Conservation (phyloP, 495 filamentous ascomycete genomes). For the Stereocaulon alpinum region DNA sequence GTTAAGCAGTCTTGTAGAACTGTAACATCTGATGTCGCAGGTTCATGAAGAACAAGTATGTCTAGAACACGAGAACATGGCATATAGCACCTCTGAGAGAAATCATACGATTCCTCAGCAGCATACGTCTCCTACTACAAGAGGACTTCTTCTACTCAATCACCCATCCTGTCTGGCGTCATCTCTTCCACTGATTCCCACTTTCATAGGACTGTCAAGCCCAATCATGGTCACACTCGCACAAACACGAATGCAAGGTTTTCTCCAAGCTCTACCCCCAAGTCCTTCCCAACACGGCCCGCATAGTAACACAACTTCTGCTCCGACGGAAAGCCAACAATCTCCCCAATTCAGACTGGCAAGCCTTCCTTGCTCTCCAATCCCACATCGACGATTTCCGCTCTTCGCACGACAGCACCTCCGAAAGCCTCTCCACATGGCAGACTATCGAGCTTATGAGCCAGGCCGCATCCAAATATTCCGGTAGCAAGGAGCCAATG, state of each 20-base stretch:
- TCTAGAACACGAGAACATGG: no score
- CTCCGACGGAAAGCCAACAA: constrained; percentile 30
- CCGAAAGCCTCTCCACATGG: constrained; percentile 28
- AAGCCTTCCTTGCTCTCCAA: constrained; percentile 35
- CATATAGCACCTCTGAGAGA: no score
- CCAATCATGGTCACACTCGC: constrained; percentile 47
- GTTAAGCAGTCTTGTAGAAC: no score
- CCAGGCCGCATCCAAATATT: constrained; percentile 44
- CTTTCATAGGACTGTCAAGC: constrained; percentile 46
- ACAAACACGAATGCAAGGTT: constrained; percentile 51
- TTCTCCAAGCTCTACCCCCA: constrained; percentile 38
- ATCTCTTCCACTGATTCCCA: constrained; percentile 2
- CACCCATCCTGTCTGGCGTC: not conserved
- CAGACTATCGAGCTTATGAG: constrained; percentile 43
- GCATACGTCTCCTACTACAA: not conserved
- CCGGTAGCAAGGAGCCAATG: constrained; percentile 38
- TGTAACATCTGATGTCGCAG: no score
- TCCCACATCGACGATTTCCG: constrained; percentile 31
- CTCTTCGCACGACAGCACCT: constrained; percentile 27
- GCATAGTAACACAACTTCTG: constrained; percentile 45
- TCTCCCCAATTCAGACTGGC: constrained; percentile 30
- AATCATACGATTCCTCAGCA: not conserved
- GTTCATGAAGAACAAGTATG: no score
- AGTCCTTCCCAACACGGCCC: constrained; percentile 45
- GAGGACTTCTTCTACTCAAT: not conserved